These are phyloP conservation scores for Areca catechu DNA, from an alignment of 176 grass and related monocot species.

Conservation along the genomic window DNA sequence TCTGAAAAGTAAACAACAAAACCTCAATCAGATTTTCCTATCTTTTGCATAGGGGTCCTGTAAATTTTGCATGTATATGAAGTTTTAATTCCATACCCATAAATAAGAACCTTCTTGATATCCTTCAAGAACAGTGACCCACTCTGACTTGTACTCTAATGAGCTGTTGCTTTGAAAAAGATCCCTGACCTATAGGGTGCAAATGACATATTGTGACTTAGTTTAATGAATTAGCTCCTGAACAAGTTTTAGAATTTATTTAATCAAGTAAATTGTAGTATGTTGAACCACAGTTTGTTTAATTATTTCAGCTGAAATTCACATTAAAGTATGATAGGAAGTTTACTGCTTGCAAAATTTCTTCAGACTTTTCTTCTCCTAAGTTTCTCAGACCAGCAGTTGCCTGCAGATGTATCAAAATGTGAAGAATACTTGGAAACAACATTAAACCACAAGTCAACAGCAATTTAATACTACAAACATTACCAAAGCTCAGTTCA, in stretches of 20 bases:
- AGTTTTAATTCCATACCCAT: constrained; percentile 22
- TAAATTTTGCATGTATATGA: no score
- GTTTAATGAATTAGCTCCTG: no score
- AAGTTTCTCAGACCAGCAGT: constrained; percentile 36
- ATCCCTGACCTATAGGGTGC: constrained; percentile 19
- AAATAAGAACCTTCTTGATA: constrained; percentile 50
- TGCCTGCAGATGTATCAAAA: constrained; percentile 17
- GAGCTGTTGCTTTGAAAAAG: constrained; percentile 33
- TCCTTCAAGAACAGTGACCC: constrained; percentile 36
- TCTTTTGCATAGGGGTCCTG: no score
- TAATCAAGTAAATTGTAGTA: neutral
- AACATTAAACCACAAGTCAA: no score
- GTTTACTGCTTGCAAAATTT: constrained; percentile 40
- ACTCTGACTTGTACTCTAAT: constrained; percentile 26
- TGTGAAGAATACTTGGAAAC: neutral
- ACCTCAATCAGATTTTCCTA: no score
- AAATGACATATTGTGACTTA: neutral
- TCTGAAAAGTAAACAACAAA: no score
- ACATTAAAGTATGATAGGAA: neutral
- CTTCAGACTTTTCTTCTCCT: constrained; percentile 23
- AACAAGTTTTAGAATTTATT: no score
- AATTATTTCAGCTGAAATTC: neutral
- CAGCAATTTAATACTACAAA: no score
- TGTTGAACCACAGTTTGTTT: neutral
- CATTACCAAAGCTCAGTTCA: neutral